phyloP scores from a whole-genome alignment of 2,329 filamentous ascomycete species.

The Colletotrichum echinochloae region DNA sequence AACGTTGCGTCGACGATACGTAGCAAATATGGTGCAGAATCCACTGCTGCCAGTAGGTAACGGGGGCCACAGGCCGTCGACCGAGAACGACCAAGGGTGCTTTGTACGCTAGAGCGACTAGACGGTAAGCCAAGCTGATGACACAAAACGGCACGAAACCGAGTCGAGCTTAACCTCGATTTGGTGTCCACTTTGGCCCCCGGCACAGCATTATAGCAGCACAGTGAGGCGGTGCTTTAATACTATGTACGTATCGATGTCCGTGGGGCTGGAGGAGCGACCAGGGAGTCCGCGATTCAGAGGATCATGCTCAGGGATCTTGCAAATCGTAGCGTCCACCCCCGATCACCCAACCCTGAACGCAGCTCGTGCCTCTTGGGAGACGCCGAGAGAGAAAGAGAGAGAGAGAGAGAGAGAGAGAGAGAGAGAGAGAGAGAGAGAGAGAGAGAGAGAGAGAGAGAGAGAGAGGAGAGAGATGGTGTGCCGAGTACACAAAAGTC shows the following conservation, averaged over 20 bases:
- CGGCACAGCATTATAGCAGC: background rate
- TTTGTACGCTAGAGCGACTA: background rate
- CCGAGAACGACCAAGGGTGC: slow-evolving; percentile 2
- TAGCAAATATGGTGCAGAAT: slow-evolving; percentile 7
- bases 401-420: background rate
- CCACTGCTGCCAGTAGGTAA: slow-evolving; percentile 9
- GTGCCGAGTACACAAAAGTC: background rate
- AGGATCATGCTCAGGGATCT: slow-evolving; percentile 41
- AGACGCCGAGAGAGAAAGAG: background rate
- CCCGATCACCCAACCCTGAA: slow-evolving; percentile 34
- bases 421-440: too few relatives aligned
- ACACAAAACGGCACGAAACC: slow-evolving; percentile 27
- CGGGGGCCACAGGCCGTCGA: slow-evolving; percentile 1
- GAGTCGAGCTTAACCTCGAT: slow-evolving; percentile 38
- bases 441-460: background rate
- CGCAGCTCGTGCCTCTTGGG: slow-evolving; percentile 1
- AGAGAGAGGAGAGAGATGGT: background rate
- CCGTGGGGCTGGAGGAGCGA: slow-evolving; percentile 14
- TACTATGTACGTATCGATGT: slow-evolving; percentile 34
- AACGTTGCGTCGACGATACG: slow-evolving; percentile 23
- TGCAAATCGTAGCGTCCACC: slow-evolving; percentile 39
- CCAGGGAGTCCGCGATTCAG: slow-evolving; percentile 37
- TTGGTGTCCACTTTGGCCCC: background rate
- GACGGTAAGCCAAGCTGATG: background rate
- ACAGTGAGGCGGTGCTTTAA: slow-evolving; percentile 33